Base-by-base conservation (phyloP, 331 rosid genomes). In the Acacia pycnantha region DNA sequence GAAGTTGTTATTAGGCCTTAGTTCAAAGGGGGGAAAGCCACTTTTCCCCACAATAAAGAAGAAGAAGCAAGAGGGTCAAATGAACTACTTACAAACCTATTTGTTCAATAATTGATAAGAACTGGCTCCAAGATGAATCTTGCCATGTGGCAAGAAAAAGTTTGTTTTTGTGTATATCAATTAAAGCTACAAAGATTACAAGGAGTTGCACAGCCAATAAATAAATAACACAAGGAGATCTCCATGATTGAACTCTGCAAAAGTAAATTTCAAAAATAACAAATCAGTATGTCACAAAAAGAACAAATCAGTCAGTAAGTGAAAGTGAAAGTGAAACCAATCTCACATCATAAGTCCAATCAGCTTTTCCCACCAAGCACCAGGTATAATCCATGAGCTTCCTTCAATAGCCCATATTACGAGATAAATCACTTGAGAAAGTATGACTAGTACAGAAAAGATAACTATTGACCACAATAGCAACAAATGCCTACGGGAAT, bases 191-290 rank as follows among this genome's bases (percentile, higher is more conserved):
- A 81, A 86, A 85, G 68, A 83, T 88, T 61, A 84, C 89, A 69
- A 89, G 88, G 74, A 94, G 85, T 85, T 94, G 99, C 22, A 88
- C 80, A 64, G 85, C 89, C 89, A 94, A 82, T 82, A 90, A 89
- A 85, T 90, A 96, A 77, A 91, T 81, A 81, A 86, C 91, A 82
- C 81, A 69, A 66, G 98, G 97, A 67, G 92, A 91, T 82, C 81
- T 90, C 99, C 95, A 91, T 66, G 97, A 90, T 84, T 89, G 90
- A 82, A 91, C 77, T 88, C 99, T 96, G 97, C 94, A 94, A 84
- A 81, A 85, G 78, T 70, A 79, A 40, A 75, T 81, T 88, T 54
- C 69, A 74, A 64, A 84, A 61, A 68, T 11, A 77, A 81, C 40
- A 62, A 75, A 75, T 88, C 81, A 88, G 83, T 54, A 73, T 48